These are phyloP conservation scores for Hypoxylon sp. DNA, from an alignment of 2,329 filamentous ascomycete genomes.

Conservation along the genomic window DNA sequence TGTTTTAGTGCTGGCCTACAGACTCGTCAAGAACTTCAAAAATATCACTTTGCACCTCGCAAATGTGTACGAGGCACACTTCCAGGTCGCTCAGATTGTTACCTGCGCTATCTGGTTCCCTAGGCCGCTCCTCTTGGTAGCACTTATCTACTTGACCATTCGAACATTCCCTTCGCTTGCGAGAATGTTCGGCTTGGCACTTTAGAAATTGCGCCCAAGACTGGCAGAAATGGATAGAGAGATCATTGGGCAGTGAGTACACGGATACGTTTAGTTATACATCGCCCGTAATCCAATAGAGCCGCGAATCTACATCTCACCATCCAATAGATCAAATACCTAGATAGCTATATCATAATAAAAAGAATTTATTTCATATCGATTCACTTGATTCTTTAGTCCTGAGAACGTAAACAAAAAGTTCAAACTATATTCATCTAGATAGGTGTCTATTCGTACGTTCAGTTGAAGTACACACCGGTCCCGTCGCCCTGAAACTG, in stretches of 20 bases:
- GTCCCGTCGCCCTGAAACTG: slow-evolving; percentile 62
- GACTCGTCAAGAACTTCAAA: not conserved
- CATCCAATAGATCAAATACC: not conserved
- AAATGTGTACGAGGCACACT: not conserved
- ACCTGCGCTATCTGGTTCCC: not conserved
- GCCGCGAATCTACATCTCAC: not conserved
- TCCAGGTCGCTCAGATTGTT: not conserved
- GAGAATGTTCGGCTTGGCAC: not conserved
- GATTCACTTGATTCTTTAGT: too few species aligned
- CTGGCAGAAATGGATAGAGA: not conserved
- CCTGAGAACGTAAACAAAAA: too few species aligned
- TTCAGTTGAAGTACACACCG: slow-evolving; percentile 1
- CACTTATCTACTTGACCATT: not conserved
- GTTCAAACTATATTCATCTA: too few species aligned
- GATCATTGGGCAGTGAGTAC: too few species aligned
- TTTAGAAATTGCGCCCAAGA: not conserved
- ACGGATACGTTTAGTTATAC: not conserved
- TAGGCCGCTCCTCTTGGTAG: not conserved
- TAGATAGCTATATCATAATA: not conserved
- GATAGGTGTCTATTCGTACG: not conserved
- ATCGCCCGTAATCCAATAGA: not conserved
- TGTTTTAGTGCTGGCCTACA: not conserved
- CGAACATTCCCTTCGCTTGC: not conserved
- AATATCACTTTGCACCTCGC: not conserved
- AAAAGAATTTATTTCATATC: not conserved